Conservation (phyloP, 2,329 filamentous ascomycete species). For the Reticulascus tulasneorum region DNA sequence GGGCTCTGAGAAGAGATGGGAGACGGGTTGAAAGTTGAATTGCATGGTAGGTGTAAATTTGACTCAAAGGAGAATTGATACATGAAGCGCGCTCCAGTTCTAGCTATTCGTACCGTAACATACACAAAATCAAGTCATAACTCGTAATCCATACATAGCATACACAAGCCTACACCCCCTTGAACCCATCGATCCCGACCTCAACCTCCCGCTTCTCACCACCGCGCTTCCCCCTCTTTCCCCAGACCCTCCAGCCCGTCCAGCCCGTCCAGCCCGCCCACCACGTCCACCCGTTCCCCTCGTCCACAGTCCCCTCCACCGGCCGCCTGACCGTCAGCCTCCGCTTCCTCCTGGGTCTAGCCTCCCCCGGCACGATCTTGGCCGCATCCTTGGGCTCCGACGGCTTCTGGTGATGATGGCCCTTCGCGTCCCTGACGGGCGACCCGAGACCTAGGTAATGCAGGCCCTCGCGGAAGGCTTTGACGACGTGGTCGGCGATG, state of each 20-base stretch:
- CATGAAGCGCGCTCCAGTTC: too few species aligned
- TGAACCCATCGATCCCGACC: not conserved
- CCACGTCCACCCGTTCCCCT: not conserved
- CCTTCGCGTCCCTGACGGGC: too few species aligned
- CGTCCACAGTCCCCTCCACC: not conserved
- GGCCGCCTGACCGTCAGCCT: slow-evolving; percentile 8
- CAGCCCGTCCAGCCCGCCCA: slow-evolving; percentile 1
- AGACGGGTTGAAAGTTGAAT: too few species aligned
- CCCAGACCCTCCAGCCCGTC: slow-evolving; percentile 1
- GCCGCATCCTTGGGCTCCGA: not conserved
- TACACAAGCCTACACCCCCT: not conserved
- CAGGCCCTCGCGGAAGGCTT: too few species aligned
- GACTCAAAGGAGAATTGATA: too few species aligned
- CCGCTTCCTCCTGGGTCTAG: slow-evolving; percentile 12
- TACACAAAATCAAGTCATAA: too few species aligned
- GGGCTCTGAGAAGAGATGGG: not conserved
- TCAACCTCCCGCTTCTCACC: too few species aligned
- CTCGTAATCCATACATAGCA: not conserved
- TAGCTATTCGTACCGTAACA: too few species aligned
- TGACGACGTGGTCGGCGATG: too few species aligned
- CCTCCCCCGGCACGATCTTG: slow-evolving; percentile 2
- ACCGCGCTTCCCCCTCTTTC: not conserved
- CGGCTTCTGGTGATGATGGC: too few species aligned
- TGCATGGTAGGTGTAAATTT: too few species aligned
- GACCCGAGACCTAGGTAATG: too few species aligned